Evolutionary conservation across 495 filamentous ascomycete genomes (phyloP), one percentile per base, ranked within the genome.

Genomic region (Penicillium fimorum): DNA sequence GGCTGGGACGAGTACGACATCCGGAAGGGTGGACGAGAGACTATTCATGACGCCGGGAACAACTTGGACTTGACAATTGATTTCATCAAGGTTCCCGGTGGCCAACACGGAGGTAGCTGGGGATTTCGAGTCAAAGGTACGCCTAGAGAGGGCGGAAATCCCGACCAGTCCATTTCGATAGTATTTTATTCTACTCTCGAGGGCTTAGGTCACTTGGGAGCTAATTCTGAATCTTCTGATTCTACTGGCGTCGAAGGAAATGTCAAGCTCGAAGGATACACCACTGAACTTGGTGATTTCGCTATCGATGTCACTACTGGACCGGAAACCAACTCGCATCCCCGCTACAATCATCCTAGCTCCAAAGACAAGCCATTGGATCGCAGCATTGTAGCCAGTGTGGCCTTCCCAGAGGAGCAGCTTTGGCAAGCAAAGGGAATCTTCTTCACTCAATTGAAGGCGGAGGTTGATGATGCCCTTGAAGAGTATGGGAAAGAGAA

Each of bases 1-100:
- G 94, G 93, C 56, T 98, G 94, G 94, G 93, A 97, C 60, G 78
- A 94, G 64, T 98, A 95, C 73, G 94, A 97, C 70, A 84, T 90
- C 20, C 80, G 94, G 47, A 85, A 79, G 42, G 94, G 94, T 61
- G 94, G 94, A 46, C 77, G 86, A 22, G 89, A 98, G 76, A 89
- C 88, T 18, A 92, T 98, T 52, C 88, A 91, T 63, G 94, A 98
- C 65, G 85, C 82, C 17, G 87, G 84, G 30, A 98, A 98, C 71
- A 82, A 79, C 53, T 78, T 98, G 53, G 92, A 97, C 73, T 79
- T 98, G 57, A 92, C 87, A 29, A 96, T 94, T 25, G 87, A 88
- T 48, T 97, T 96, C 70, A 83, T 97, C 60, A 98, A 98, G 73
- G 81, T 96, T 20, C 90, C 92, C 30, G 92, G 91, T 37, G 95